Base-by-base conservation (phyloP, 345 rosid species). In the Sonneratia caseolaris region DNA sequence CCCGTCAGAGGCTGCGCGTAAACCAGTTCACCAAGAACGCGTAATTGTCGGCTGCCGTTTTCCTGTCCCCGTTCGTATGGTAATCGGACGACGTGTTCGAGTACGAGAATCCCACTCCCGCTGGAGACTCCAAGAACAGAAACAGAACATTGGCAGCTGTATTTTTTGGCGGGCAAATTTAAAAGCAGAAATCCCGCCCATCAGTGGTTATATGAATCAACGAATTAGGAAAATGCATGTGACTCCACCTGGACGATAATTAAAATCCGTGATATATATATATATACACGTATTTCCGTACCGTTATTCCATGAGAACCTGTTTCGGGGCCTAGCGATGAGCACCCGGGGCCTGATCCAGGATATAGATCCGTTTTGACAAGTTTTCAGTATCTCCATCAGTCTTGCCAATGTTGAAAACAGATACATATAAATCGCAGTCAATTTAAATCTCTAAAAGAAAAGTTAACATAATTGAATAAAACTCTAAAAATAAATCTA, bases 61-160 rank as follows among this genome's bases (percentile, higher is more conserved):
- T 75, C 51, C 79, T 77, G 66, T 91, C 93, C 4, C 98, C 97
- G 47, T 72, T 84, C 2, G 77, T 42, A 0, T 48, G 37, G 24
- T 86, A 81, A 68, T 88, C 94, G 1, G 88, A 77, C 6, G 92
- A 81, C n/a, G 73, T 86, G 74, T 94, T 94, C 0, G 97, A 84
- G 83, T 91, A 94, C 0, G 96, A 91, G 81, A 86, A 93, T n/a
- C 98, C 98, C 1, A 93, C 91, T 10, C 97, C 96, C 0, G 95
- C 95, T 0, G 98, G 98, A 1, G 95, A 88, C 79, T 94, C 98
- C 24, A 91, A 57, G 76, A 93, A 91, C 76, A 88, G 51, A 4
- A 93, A 91, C 76, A 88, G 51, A 4, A 93, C 88, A 78, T 91
- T 94, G 12, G 96, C 97, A 72, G 80, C 93, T 87, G 75, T 27